Base-by-base conservation (phyloP, 441 rosid genomes). In the California macrophylla region DNA sequence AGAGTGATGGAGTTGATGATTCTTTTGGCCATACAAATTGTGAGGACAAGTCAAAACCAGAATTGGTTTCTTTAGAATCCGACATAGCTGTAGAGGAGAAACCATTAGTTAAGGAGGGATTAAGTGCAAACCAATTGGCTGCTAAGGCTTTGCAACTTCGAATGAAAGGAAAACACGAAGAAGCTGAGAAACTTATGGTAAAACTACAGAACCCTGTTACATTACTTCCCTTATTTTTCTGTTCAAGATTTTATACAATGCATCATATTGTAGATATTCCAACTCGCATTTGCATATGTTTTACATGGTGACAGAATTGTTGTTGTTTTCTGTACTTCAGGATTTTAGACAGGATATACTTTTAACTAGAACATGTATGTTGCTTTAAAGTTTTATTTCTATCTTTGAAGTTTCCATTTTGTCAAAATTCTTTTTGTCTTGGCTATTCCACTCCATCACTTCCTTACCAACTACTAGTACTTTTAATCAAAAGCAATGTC, bases 111-210 rank as follows among this genome's bases (percentile, higher is more conserved):
- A 73, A 69, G 32, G 87, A 84, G 72, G 76, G 70, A 42, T 71
- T 85, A 78, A 86, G 88, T 77, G 84, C 89, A 66, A 93, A 93
- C 77, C 87, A 89, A 72, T 72, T 89, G 71, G 92, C 92, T 64
- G 97, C 98, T 65, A 93, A 86, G 82, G 96, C 94, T n/a, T 66
- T 87, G 82, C 97, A 86, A 81, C 87, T 90, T 61, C 91, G 88
- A 21, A 69, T 90, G 87, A 87, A 90, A 78, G 98, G 97, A 74
- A 93, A 89, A 76, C 88, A 60, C 42, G 89, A 84, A 58, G 96
- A 90, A 83, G 97, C 98, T 45, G 83, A 93, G 61, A 82, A 85
- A 75, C 80, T 90, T 34, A 76, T 82, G 92, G 98, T 92, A 76
- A 67, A 81, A 25, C 25, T 60, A 52, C 36, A 29, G 21, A 4